phyloP scores from a whole-genome alignment of 805 yeast genomes.

The Metschnikowia baotianmanensis region DNA sequence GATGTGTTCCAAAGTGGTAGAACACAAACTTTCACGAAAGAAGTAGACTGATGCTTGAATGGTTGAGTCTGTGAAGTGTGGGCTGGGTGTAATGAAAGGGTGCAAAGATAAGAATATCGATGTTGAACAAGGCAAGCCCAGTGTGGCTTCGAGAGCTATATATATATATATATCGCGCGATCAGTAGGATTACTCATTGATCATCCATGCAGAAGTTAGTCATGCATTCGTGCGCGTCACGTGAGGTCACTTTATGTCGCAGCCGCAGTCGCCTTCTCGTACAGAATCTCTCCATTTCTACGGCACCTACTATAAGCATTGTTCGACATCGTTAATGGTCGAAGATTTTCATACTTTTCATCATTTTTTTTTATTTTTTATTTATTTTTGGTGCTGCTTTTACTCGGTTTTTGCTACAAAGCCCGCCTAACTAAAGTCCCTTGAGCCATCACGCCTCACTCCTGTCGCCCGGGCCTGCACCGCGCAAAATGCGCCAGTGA shows the following conservation, averaged over 20 bases:
- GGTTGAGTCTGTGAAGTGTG: too few species aligned
- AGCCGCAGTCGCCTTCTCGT: slow-evolving; percentile 2
- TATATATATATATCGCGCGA: slow-evolving; percentile 7
- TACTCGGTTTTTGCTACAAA: background rate
- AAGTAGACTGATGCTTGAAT: too few species aligned
- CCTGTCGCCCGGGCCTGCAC: background rate
- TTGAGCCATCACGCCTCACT: background rate
- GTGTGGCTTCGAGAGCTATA: slow-evolving; percentile 10
- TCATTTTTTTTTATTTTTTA: background rate
- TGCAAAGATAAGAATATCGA: background rate
- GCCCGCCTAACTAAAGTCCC: background rate
- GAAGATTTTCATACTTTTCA: background rate
- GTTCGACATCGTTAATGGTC: background rate
- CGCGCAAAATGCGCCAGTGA: background rate
- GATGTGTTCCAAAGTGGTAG: too few species aligned
- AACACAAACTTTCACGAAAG: too few species aligned
- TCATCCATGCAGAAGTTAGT: slow-evolving; percentile 7
- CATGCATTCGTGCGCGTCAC: slow-evolving; percentile 7
- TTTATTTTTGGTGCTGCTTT: background rate
- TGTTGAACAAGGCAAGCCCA: background rate
- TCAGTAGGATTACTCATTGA: slow-evolving; percentile 7
- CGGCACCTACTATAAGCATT: too few species aligned
- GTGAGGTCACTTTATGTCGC: slow-evolving; percentile 3
- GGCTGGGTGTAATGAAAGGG: background rate
- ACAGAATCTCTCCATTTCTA: too few species aligned